Conservation (phyloP, 768 basidiomycete species). For the Rhizopogon rudus region DNA sequence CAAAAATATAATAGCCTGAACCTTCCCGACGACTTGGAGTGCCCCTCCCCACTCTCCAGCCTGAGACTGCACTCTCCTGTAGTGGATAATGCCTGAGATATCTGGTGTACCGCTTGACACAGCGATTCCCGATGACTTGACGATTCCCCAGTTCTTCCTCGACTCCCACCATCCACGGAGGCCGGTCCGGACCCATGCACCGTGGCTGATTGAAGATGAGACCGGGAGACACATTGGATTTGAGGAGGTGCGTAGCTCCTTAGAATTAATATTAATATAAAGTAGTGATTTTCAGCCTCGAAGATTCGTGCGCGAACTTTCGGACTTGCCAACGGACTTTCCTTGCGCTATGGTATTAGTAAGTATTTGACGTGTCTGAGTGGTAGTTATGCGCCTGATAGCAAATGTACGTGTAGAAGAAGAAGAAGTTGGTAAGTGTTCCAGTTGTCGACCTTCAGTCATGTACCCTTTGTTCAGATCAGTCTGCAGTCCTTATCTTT, state of each 20-base stretch:
- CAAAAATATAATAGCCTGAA: no score
- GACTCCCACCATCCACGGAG: conserved; percentile 36
- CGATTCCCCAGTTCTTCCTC: conserved; percentile 64
- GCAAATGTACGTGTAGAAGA: conserved; percentile 27
- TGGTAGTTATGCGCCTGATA: neutral
- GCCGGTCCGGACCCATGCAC: conserved; percentile 40
- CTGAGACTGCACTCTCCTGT: neutral
- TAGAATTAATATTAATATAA: neutral
- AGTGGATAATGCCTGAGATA: conserved; percentile 21
- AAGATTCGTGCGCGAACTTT: conserved; percentile 41
- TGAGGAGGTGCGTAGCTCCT: conserved; percentile 39
- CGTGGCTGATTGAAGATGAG: conserved; percentile 60
- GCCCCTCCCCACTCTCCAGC: no score
- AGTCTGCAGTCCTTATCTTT: conserved; percentile 50
- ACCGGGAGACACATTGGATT: conserved; percentile 40
- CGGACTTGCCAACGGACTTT: conserved; percentile 51
- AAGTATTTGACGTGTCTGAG: neutral
- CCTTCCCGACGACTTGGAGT: no score
- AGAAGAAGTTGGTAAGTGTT: conserved; percentile 46
- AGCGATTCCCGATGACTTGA: conserved; percentile 55
- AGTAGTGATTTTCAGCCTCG: neutral
- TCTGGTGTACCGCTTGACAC: conserved; percentile 25
- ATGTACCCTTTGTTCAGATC: neutral
- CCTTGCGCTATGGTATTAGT: conserved; percentile 47
- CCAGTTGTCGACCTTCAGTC: neutral